Base-by-base conservation (phyloP, 345 rosid species). In the Turritis glabra region DNA sequence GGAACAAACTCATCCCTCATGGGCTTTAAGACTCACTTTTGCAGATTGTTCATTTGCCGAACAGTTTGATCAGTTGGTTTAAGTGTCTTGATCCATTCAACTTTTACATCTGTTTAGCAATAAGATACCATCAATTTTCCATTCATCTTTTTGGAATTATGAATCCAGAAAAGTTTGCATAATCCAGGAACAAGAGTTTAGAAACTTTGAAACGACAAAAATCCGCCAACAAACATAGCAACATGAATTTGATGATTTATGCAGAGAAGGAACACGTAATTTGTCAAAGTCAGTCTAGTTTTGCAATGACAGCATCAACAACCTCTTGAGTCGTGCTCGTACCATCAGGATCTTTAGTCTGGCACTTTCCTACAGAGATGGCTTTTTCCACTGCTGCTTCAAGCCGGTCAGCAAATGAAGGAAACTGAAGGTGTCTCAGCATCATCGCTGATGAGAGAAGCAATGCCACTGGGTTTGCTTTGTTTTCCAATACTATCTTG, bases 361-460 rank as follows among this genome's bases (percentile, higher is more conserved):
- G 80, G 67, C 72, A 77, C 73, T 79, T 80, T 43, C 97, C 91
- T 65, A 88, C 96, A 2, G 29, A 69, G 50, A 93, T 91, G 65
- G 89, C 95, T 19, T 65, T 75, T 73, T 89, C 74, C 70, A 93
- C 98, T 0, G 98, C 96, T 7, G 92, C 86, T 77, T 93, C 98
- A 19, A 93, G 83, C 75, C 95, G 82, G 80, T 93, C 94, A 9
- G 97, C 97, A 32, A 93, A 93, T 5, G 96, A 86, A 46, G 98
- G 97, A 73, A 93, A 91, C 83, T 88, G 98, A 52, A 93, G 96
- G 67, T 93, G 98, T 75, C 96, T 93, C 43, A 93, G 86, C 98
- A 93, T 91, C 98, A 93, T 93, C 15, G 98, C 96, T 46, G 97
- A 93, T 51, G 98, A 93, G 30, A 91, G 96, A 58, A 93, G 93